Conservation (phyloP, 192 early-diverging fungal species). For the Phlyctochytrium bullatum region DNA sequence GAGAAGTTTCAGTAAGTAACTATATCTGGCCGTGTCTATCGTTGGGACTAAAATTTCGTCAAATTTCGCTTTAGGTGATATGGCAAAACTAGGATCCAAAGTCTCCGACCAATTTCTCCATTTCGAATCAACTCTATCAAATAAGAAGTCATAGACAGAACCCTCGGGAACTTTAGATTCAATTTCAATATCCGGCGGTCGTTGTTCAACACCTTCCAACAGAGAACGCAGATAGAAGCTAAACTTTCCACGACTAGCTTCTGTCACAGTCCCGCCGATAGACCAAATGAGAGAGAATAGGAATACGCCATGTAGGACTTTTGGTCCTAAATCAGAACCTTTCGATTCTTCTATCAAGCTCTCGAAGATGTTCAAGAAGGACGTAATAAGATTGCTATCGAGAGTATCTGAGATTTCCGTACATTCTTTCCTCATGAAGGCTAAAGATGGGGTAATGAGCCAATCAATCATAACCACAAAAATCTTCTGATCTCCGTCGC, state of each 20-base stretch:
- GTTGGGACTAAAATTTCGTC: slow-evolving; percentile 61
- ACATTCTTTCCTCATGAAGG: slow-evolving; percentile 46
- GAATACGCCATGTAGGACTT: slow-evolving; percentile 47
- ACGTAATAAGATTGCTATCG: slow-evolving; percentile 49
- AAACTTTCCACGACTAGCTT: slow-evolving; percentile 46
- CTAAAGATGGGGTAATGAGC: slow-evolving; percentile 45
- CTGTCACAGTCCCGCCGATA: slow-evolving; percentile 49
- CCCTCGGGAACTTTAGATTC: slow-evolving; percentile 47
- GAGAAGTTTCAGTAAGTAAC: slow-evolving; percentile 49
- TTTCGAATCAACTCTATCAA: slow-evolving; percentile 36
- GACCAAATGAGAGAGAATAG: slow-evolving; percentile 55
- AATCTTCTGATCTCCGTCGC: slow-evolving; percentile 41
- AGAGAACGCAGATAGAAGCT: slow-evolving; percentile 29
- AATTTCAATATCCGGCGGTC: slow-evolving; percentile 29
- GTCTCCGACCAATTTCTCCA: slow-evolving; percentile 55
- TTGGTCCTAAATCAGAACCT: slow-evolving; percentile 20
- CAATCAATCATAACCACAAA: slow-evolving; percentile 44
- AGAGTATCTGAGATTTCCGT: slow-evolving; percentile 52
- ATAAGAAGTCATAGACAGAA: slow-evolving; percentile 51
- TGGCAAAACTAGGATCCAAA: slow-evolving; percentile 39
- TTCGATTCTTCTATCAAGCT: slow-evolving; percentile 44
- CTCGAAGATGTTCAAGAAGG: slow-evolving; percentile 55
- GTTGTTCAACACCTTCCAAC: slow-evolving; percentile 18
- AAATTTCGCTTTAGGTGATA: slow-evolving; percentile 56
- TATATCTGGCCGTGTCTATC: slow-evolving; percentile 56